These are phyloP conservation scores for Xanthoconium stramineum DNA, from an alignment of 768 basidiomycete species.

Conservation along the genomic window DNA sequence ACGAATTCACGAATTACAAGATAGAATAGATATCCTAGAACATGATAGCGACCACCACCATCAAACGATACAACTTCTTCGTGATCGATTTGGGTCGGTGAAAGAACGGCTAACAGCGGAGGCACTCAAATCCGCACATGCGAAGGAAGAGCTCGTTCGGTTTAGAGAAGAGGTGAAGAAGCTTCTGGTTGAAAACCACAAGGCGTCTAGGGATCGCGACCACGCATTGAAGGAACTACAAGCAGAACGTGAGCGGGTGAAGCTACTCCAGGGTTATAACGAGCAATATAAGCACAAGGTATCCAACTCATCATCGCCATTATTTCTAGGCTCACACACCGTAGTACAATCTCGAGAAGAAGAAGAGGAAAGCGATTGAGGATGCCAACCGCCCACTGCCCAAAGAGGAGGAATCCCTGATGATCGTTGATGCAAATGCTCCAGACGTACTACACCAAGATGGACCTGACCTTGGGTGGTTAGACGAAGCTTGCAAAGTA, in stretches of 20 bases:
- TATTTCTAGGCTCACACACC: neutral
- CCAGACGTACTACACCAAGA: conserved; percentile 19
- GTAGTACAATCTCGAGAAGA: conserved; percentile 24
- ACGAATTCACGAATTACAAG: conserved; percentile 7
- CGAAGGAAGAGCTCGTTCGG: conserved; percentile 11
- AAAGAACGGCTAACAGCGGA: conserved; percentile 14
- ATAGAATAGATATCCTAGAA: conserved; percentile 12
- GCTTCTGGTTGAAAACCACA: conserved; percentile 25
- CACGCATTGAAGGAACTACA: conserved; percentile 15
- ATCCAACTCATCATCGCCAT: neutral
- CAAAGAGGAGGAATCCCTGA: conserved; percentile 28
- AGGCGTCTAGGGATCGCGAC: conserved; percentile 13
- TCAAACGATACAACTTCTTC: conserved; percentile 14
- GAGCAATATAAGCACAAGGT: conserved; percentile 25
- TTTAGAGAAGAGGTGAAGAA: conserved; percentile 20
- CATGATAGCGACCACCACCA: neutral
- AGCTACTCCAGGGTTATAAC: conserved; percentile 21
- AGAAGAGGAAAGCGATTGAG: conserved; percentile 26
- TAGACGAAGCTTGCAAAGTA: conserved; percentile 28
- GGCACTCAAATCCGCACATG: neutral
- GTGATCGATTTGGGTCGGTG: conserved; percentile 11
- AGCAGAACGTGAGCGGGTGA: conserved; percentile 18
- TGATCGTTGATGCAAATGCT: conserved; percentile 29
- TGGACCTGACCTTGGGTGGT: conserved; percentile 20
- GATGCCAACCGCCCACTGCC: conserved; percentile 1